These are phyloP conservation scores for Hygrophoropsis aurantiaca DNA, from an alignment of 768 basidiomycete genomes.

Conservation along the genomic window DNA sequence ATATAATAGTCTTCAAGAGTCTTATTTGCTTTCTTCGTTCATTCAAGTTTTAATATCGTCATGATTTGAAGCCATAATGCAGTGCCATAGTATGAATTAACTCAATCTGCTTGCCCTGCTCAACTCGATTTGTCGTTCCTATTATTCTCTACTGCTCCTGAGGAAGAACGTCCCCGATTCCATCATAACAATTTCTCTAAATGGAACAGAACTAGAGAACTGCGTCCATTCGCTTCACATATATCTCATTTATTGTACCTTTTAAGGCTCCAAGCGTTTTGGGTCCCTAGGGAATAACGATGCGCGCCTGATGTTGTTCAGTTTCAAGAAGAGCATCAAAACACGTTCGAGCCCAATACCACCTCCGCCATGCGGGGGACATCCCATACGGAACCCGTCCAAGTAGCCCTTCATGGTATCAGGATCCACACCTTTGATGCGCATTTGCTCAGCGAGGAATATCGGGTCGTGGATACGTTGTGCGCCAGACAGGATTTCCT, in stretches of 20 bases:
- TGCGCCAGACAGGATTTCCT: slow-evolving; percentile 97
- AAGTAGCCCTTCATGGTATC: slow-evolving; percentile 89
- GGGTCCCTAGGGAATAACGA: slow-evolving; percentile 97
- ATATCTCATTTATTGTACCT: neutral
- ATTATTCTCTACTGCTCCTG: too few species aligned
- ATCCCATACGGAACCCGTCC: slow-evolving; percentile 93
- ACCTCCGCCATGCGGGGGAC: slow-evolving; percentile 94
- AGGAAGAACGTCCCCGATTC: too few species aligned
- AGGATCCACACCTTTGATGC: slow-evolving; percentile 83
- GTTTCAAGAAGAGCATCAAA: slow-evolving; percentile 95
- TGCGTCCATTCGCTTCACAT: too few species aligned
- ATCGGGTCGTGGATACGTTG: slow-evolving; percentile 94
- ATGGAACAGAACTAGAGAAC: too few species aligned
- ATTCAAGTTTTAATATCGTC: too few species aligned
- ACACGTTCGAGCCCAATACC: slow-evolving; percentile 96
- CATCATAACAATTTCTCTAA: too few species aligned
- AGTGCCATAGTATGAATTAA: too few species aligned
- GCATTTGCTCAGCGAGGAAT: slow-evolving; percentile 84
- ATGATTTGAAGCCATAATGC: too few species aligned
- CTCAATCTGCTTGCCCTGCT: too few species aligned
- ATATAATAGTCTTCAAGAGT: too few species aligned
- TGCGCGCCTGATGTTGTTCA: slow-evolving; percentile 92
- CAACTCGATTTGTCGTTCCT: too few species aligned
- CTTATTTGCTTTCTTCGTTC: too few species aligned
- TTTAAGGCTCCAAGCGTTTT: slow-evolving; percentile 84